Conservation (phyloP, 2,329 filamentous ascomycete genomes). For the Pseudocercospora fijiensis region DNA sequence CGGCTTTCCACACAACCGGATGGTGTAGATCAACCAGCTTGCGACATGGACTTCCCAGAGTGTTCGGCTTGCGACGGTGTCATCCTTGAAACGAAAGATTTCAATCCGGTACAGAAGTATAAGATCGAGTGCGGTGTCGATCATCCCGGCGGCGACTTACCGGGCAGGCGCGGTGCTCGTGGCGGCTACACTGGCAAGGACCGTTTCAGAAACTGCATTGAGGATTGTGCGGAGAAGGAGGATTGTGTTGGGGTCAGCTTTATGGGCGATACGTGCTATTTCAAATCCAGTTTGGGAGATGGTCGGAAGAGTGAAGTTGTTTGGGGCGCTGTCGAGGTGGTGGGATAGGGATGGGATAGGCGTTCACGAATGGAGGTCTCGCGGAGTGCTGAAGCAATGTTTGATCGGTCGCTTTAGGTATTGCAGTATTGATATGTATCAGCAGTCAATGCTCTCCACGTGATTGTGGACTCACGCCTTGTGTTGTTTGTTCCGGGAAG, state of each 20-base stretch:
- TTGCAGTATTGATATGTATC: neutral
- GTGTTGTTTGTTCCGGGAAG: neutral
- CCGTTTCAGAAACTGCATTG: conserved; percentile 27
- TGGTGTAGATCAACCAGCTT: too few species aligned
- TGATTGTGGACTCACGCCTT: neutral
- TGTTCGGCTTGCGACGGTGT: conserved; percentile 28
- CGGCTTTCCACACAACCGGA: conserved; percentile 4
- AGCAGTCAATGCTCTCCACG: neutral
- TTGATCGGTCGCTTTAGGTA: too few species aligned
- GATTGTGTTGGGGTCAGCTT: conserved; percentile 32
- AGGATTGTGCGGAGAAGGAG: conserved; percentile 25
- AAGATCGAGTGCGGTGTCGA: conserved; percentile 34
- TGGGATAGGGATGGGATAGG: neutral
- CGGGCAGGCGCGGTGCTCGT: conserved; percentile 14
- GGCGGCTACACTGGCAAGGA: neutral
- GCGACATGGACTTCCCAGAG: neutral
- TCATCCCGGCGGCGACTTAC: conserved; percentile 32
- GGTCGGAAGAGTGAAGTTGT: neutral
- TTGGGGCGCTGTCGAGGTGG: neutral
- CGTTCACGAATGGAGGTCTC: neutral
- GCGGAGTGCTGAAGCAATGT: neutral
- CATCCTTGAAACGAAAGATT: conserved; percentile 14
- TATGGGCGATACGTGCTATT: conserved; percentile 13
- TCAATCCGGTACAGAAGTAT: neutral
- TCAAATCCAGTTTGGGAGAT: neutral